Percentiles rank a stretch among this genome's conserved stretches.
These are phyloP conservation scores for Paramecium octaurelia DNA, from an alignment of 73 alveolate genomes.

Conservation along the genomic window DNA sequence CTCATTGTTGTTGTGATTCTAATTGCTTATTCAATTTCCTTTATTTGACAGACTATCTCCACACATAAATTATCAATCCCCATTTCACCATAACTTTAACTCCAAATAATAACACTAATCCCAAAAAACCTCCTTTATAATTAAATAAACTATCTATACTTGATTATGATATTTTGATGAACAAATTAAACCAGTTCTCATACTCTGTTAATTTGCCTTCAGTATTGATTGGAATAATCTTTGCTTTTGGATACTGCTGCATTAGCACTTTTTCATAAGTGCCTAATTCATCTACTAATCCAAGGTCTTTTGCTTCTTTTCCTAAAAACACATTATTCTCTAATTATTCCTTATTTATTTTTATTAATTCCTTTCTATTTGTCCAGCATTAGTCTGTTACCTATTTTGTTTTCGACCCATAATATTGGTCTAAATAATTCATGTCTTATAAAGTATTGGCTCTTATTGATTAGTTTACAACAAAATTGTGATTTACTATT, in stretches of 20 bases:
- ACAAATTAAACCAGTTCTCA: background rate
- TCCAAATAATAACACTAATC: background rate
- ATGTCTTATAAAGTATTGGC: background rate
- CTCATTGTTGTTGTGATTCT: background rate
- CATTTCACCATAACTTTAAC: constrained; percentile 12
- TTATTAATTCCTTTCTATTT: background rate
- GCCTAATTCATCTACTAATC: constrained; percentile 33
- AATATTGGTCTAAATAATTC: background rate
- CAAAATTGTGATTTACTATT: background rate
- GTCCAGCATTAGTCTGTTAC: background rate
- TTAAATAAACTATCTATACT: background rate
- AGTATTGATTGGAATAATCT: background rate
- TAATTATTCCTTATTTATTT: background rate
- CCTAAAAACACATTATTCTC: background rate
- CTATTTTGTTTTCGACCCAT: background rate
- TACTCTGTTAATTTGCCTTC: background rate
- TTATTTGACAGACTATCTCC: background rate
- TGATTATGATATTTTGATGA: background rate
- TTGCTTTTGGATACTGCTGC: background rate
- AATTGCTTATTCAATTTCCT: background rate
- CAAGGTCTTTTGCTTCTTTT: background rate
- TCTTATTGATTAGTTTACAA: background rate
- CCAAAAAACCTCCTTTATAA: background rate
- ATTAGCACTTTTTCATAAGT: background rate
- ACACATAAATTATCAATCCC: background rate